Evolutionary conservation across 108 stramenopile species (phyloP), one percentile per base, ranked within the genome.

Genomic region (Skeletonema costatum): DNA sequence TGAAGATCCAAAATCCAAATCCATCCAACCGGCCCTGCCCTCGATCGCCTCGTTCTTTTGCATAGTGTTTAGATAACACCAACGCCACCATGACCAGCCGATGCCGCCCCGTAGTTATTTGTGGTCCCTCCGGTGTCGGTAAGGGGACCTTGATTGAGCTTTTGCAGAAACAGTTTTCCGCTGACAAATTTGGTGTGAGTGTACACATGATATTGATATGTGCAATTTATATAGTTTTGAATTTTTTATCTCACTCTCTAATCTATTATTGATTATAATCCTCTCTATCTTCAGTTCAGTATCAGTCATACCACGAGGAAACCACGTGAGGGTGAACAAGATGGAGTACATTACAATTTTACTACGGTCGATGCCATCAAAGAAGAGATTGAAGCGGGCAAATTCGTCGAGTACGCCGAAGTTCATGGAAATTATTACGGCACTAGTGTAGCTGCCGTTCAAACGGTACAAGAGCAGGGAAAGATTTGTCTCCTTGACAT

Each of bases 351-450:
- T 75, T 99, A 98, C 80, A 80, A 98, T 83, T 99, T 98, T 71
- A 83, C 87, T 51, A 87, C 89, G 3, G 87, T 87, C n/a, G 94
- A 94, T 29, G 71, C 59, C 1, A 96, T 99, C 63, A 90, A 90
- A 80, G 78, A 88, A 32, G 94, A 88, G 64, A 98, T 99, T 58
- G 90, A 78, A 25, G 73, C 25, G n/a, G 89, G 90, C 19, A 80
- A 80, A 65, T 96, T 93, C 66, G 79, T 98, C 29, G 98, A 98
- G 84, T 90, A 89, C 70, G 98, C 98, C 19, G 76, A 87, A 59
- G 97, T 99, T 44, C 98, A 98, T 82, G 97, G 93, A 60, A 97
- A 98, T 78, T 93, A 97, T 62, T 99, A 99, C 73, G 97, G 97
- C 56, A 98, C 97, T 13, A 86, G 82, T 69, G 68, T 96, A 29